These are phyloP conservation scores for Aspergillus texensis DNA, from an alignment of 2,329 filamentous ascomycete species.

Conservation along the genomic window DNA sequence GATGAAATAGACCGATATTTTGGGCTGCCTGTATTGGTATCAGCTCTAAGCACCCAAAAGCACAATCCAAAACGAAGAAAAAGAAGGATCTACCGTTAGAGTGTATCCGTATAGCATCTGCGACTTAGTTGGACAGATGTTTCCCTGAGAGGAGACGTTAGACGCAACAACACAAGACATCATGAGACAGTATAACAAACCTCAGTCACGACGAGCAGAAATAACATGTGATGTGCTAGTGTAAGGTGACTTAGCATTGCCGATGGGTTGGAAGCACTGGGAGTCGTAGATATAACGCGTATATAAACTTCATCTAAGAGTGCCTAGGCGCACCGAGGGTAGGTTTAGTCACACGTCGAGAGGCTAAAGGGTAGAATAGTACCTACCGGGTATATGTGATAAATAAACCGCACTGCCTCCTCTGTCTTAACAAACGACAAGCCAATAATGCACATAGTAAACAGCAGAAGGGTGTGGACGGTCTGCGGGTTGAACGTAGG, in stretches of 20 bases:
- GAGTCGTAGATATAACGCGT: background rate
- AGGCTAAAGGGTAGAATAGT: too few relatives aligned
- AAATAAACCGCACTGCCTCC: background rate
- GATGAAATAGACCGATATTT: background rate
- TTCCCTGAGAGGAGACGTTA: background rate
- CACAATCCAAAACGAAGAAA: background rate
- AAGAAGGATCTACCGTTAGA: background rate
- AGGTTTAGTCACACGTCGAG: background rate
- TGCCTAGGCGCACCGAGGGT: background rate
- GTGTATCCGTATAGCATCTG: background rate
- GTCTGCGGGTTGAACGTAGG: background rate
- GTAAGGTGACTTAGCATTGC: background rate
- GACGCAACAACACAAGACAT: background rate
- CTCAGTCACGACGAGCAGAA: background rate
- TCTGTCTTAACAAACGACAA: background rate
- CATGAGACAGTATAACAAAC: background rate
- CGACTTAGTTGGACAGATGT: background rate
- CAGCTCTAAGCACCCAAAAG: too few relatives aligned
- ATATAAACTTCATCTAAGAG: background rate
- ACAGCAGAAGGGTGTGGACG: background rate
- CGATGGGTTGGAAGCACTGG: background rate
- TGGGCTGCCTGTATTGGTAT: background rate
- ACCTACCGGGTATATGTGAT: background rate
- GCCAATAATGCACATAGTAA: background rate
- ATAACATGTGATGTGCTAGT: background rate